Evolutionary conservation across 2,329 filamentous ascomycete genomes (phyloP), one percentile per base, ranked within the genome.

Genomic region (Coniochaeta sp.): DNA sequence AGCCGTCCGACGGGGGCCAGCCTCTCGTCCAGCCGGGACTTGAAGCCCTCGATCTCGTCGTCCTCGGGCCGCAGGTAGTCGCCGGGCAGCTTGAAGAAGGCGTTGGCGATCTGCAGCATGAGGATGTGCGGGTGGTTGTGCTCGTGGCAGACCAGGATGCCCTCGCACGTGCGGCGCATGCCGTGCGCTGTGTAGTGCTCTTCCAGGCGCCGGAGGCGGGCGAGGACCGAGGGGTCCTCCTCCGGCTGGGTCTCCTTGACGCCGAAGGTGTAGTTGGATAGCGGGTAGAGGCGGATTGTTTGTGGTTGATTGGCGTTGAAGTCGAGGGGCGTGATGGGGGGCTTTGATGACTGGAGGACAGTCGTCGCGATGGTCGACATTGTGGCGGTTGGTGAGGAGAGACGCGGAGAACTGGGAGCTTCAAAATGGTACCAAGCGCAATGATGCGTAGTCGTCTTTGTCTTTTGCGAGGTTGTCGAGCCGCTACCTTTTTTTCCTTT

Each of bases 61-160:
- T 96, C 93, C 66, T 91, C 89, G 50, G 90, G 89, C 59, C 88
- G 85, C 52, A 99, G 85, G 73, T 98, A 99, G 76, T 98, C 95
- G 61, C 95, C 95, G 0, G 95, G 95, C 74, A 99, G 84, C 79
- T 99, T 99, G 81, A 99, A 99, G 79, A 99, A 99, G 26, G 95
- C 93, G 74, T 99, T 99, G 58, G 95, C 95, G 70, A 99, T 99
- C 81, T 99, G 95, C 64, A 99, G 83, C 95, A 99, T 98, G 66
- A 99, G 80, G 65, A 99, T 96, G 75, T 99, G 95, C 16, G 95
- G 95, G 75, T 98, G 95, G 77, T 97, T 98, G 81, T 98, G 93
- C 77, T 99, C 95, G 74, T 99, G 95, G 78, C 95, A 99, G 67
- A 99, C 91, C 55, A 99, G 84, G 68, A 99, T 91, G 68, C 93